Conservation (phyloP, 768 basidiomycete species). For the Suillus fuscotomentosus region DNA sequence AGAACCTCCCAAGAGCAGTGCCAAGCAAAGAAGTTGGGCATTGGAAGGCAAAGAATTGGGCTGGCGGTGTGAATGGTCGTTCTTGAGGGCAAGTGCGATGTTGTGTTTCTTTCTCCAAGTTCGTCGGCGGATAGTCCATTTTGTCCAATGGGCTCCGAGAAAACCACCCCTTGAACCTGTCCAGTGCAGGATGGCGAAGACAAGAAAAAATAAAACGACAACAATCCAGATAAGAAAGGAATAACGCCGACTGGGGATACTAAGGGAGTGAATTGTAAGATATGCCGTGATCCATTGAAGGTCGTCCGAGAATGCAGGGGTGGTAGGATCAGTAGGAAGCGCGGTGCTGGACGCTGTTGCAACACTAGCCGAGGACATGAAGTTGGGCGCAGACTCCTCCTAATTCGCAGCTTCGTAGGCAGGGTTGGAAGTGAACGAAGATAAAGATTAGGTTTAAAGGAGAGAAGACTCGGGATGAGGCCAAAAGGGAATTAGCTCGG, state of each 20-base stretch:
- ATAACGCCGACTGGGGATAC: slow-evolving; percentile 50
- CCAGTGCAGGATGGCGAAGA: slow-evolving; percentile 42
- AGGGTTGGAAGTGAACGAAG: neutral
- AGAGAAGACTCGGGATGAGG: neutral
- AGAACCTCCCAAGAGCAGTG: slow-evolving; percentile 41
- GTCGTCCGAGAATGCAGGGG: slow-evolving; percentile 43
- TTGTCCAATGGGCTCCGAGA: slow-evolving; percentile 53
- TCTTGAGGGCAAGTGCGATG: slow-evolving; percentile 32
- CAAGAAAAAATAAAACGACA: slow-evolving; percentile 41
- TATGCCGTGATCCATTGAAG: slow-evolving; percentile 57
- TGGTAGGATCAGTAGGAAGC: slow-evolving; percentile 37
- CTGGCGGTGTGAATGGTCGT: slow-evolving; percentile 37
- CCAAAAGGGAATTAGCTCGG: neutral
- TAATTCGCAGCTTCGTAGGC: neutral
- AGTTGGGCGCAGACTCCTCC: neutral
- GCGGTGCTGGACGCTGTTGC: slow-evolving; percentile 8
- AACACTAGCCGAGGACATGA: slow-evolving; percentile 5
- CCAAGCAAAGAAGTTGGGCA: slow-evolving; percentile 54
- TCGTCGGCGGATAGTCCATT: slow-evolving; percentile 55
- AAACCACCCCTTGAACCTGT: slow-evolving; percentile 40
- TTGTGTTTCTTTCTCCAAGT: slow-evolving; percentile 55
- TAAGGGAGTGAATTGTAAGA: slow-evolving; percentile 54
- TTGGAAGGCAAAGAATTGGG: slow-evolving; percentile 58
- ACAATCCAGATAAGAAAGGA: slow-evolving; percentile 60
- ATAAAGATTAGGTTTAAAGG: neutral